Evolutionary conservation across 2,329 filamentous ascomycete species (phyloP), one percentile per base, ranked within the genome.

Genomic region (Ophiostoma ips): DNA sequence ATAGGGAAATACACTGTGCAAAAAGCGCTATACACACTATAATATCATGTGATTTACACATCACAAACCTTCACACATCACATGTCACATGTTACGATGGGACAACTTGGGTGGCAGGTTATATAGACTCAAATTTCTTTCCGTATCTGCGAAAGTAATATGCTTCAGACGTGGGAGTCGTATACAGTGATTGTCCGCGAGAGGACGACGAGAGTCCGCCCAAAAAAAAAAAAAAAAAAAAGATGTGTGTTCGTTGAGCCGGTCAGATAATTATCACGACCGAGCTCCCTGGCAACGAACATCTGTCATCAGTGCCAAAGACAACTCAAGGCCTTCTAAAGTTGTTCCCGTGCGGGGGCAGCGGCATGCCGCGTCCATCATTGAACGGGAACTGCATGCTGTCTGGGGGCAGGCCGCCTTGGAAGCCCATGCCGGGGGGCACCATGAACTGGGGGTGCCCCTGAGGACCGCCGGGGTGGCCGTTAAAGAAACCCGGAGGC

Each of bases 401-500:
- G 7, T 76, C 74, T 0, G 68, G 71, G 1, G 67, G 71, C 2
- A 69, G 71, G 13, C 75, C 75, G n/a, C 75, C 75, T 55, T 73
- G 76, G 59, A 78, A 81, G 12, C 66, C 71, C 60, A 79, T 72
- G 11, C 70, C 73, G 2, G 73, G 73, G 13, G 71, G 76, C 5
- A 68, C 70, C 60, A 79, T 67, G 58, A 76, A 78, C 16, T 70
- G 73, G 5, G 70, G 72, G 3, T 35, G 44, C 2, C 44, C 44
- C 11, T 45, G 43, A 3, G 65, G 66, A 8, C 49, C 56, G 5
- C 49, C 56, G 5, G 45, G 53, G 3, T 49, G 53, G 2, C 50
- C 55, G 8, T 64, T 68, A 55, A 71, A 77, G 58, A 79, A 77
- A 11, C 75, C 75, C 1, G 77, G 78, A 5, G 78, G 78, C 24